phyloP scores from a whole-genome alignment of 2,329 filamentous ascomycete species.

The Coniochaeta prunicola region DNA sequence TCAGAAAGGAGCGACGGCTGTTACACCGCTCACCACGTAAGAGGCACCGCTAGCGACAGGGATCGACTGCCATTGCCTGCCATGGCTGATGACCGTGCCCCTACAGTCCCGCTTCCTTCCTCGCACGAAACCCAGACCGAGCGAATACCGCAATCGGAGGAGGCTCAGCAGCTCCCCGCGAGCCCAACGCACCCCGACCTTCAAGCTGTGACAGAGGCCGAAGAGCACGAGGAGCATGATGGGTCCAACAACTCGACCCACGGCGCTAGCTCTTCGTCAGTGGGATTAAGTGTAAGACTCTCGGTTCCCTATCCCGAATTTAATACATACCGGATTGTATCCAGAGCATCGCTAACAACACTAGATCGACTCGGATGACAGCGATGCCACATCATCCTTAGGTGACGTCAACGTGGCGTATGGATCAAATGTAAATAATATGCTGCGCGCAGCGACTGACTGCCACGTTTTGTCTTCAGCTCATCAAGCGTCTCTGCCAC shows the following conservation, averaged over 20 bases:
- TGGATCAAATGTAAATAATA: background rate
- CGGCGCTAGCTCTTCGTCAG: background rate
- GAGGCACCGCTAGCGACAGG: background rate
- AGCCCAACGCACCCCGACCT: background rate
- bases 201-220: background rate
- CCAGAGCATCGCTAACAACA: background rate
- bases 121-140: background rate
- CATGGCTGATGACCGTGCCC: background rate
- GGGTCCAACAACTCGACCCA: background rate
- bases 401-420: constrained; percentile 1
- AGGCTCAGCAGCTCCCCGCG: background rate
- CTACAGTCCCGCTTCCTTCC: background rate
- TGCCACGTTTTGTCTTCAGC: background rate
- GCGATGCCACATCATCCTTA: constrained; percentile 1
- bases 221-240: background rate
- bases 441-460: background rate
- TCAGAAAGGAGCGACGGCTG: background rate
- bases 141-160: background rate
- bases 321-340: background rate
- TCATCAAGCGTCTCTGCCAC: constrained; percentile 4
- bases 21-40: background rate
- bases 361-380: constrained; percentile 3
- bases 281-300: background rate
- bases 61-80: background rate
- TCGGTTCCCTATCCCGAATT: background rate